These are phyloP conservation scores for Apophysomyces ossiformis DNA, from an alignment of 371 early-diverging fungal genomes.

Conservation along the genomic window DNA sequence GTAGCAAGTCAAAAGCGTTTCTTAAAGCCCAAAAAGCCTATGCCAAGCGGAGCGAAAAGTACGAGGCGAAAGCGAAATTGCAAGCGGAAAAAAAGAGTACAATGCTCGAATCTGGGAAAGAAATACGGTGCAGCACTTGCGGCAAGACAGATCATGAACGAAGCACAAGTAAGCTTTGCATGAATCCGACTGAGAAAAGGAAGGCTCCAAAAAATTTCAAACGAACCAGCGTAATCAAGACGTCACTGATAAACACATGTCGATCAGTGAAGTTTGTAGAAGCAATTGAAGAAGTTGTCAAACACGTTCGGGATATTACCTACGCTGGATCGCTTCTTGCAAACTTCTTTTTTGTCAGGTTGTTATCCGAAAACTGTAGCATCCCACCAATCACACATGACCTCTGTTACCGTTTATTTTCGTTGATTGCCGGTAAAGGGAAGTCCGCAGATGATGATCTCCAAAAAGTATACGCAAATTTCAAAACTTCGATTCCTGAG, in stretches of 20 bases:
- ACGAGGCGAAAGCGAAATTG: neutral
- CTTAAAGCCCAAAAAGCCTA: neutral
- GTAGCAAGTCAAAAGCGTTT: neutral
- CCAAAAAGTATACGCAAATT: no score
- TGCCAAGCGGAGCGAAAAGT: neutral
- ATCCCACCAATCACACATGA: neutral
- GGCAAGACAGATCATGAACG: neutral
- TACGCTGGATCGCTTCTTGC: neutral
- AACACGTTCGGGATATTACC: neutral
- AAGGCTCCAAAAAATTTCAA: neutral
- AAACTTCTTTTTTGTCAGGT: neutral
- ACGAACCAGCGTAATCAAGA: neutral
- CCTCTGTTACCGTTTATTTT: neutral
- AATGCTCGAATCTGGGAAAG: neutral
- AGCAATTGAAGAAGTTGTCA: neutral
- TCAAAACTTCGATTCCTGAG: no score
- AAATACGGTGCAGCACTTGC: neutral
- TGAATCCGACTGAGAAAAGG: neutral
- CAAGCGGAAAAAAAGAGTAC: neutral
- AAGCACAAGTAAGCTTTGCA: conserved; percentile 3
- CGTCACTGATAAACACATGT: neutral
- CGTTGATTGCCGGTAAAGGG: neutral
- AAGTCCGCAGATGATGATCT: neutral
- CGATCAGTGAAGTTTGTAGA: neutral
- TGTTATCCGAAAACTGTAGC: neutral